A percentile compares a stretch with the other conserved stretches of the same genome.
Conservation (phyloP, 2,329 filamentous ascomycete species). For the Fusarium beomiforme region DNA sequence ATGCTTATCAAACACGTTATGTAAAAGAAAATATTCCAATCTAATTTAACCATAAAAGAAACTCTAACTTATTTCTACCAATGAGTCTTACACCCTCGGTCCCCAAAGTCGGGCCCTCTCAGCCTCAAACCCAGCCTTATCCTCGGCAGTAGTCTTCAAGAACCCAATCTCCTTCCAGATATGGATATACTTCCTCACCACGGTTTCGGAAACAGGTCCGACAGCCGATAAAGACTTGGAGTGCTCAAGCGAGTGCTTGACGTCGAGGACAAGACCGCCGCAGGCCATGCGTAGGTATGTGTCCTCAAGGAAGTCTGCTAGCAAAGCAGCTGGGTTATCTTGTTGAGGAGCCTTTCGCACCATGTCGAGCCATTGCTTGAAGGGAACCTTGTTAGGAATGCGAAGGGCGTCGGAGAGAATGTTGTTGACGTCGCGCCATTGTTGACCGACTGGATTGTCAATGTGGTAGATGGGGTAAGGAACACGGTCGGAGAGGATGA, state of each 20-base stretch:
- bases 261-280: conserved; percentile 13
- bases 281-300: conserved; percentile 29
- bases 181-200: conserved; percentile 36
- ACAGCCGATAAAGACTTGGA: conserved; percentile 18
- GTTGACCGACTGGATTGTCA: conserved; percentile 24
- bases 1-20: no score
- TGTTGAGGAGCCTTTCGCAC: conserved; percentile 27
- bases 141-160: conserved; percentile 26
- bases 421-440: conserved; percentile 27
- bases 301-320: conserved; percentile 14
- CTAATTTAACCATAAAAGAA: background rate
- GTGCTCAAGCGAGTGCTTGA: conserved; percentile 23
- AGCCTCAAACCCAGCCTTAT: conserved; percentile 24
- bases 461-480: conserved; percentile 26
- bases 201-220: conserved; percentile 17
- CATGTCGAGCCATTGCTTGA: conserved; percentile 19
- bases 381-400: conserved; percentile 11
- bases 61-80: background rate
- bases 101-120: conserved; percentile 23
- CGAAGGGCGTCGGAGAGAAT: conserved; percentile 18
- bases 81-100: background rate
- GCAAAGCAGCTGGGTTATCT: conserved; percentile 10
- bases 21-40: background rate
- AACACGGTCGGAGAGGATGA: background rate
- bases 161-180: conserved; percentile 40